These are phyloP conservation scores for Chlamydomonas applanata DNA, from an alignment of 139 green algal species.

Conservation along the genomic window DNA sequence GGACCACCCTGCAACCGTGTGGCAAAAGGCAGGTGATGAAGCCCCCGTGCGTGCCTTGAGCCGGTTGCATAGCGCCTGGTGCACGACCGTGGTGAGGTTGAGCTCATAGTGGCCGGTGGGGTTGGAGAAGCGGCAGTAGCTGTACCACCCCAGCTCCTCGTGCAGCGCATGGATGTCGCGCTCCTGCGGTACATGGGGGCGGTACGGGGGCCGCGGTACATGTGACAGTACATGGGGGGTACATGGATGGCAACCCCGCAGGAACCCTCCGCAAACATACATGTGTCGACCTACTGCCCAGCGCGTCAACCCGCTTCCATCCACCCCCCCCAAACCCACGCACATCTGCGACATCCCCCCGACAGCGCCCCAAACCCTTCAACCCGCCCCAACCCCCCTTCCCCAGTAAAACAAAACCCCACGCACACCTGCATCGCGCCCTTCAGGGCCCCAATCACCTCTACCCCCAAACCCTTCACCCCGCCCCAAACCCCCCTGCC, in stretches of 20 bases:
- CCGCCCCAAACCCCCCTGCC: too few species aligned
- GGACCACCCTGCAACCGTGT: neutral
- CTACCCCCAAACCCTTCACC: too few species aligned
- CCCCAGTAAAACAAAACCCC: too few species aligned
- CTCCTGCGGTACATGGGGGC: conserved; percentile 12
- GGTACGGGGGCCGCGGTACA: neutral
- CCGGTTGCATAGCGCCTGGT: conserved; percentile 42
- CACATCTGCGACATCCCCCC: neutral
- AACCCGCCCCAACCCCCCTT: too few species aligned
- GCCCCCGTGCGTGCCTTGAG: conserved; percentile 35
- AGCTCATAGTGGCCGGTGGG: conserved; percentile 71
- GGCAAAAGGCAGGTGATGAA: neutral
- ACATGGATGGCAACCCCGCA: too few species aligned
- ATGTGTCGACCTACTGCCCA: too few species aligned
- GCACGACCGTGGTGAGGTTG: conserved; percentile 39
- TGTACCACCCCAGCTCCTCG: conserved; percentile 30
- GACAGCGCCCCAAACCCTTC: neutral
- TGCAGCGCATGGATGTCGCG: conserved; percentile 19
- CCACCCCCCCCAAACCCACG: too few species aligned
- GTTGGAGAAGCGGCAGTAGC: conserved; percentile 48
- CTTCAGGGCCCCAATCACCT: neutral
- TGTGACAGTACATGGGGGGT: too few species aligned
- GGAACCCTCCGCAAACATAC: too few species aligned
- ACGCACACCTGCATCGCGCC: neutral
- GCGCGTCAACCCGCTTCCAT: too few species aligned